Evolutionary conservation across 148 eudicot genomes (phyloP).

Genomic region (Talinum fruticosum): DNA sequence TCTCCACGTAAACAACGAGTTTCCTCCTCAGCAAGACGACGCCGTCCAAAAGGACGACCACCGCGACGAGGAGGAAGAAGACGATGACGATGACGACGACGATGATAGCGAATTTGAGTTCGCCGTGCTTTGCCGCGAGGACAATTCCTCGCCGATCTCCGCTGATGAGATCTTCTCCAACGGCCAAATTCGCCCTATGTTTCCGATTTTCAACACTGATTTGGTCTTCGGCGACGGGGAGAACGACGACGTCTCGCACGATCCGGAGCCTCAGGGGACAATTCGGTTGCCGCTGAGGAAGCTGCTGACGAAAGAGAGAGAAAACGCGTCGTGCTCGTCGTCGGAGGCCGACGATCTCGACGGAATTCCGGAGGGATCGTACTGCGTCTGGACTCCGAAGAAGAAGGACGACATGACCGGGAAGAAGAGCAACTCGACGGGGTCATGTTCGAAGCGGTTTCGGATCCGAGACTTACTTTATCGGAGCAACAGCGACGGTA

Average conservation of each 20-base stretch:
- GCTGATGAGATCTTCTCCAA: slow-evolving; percentile 47
- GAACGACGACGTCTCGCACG: not conserved
- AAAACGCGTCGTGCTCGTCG: slow-evolving; percentile 47
- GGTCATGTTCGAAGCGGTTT: slow-evolving; percentile 75
- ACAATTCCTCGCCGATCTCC: slow-evolving; percentile 38
- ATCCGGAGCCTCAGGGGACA: not conserved
- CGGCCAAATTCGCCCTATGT: slow-evolving; percentile 53
- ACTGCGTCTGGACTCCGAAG: slow-evolving; percentile 77
- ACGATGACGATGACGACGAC: slow-evolving; percentile 5
- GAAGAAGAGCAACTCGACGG: slow-evolving; percentile 57
- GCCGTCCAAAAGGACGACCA: not conserved
- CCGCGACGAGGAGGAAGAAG: not conserved
- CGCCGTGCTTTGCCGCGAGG: slow-evolving; percentile 25
- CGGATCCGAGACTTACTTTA: slow-evolving; percentile 49
- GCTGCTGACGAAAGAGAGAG: slow-evolving; percentile 51
- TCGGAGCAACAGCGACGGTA: slow-evolving; percentile 78
- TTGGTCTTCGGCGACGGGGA: slow-evolving; percentile 18
- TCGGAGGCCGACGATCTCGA: slow-evolving; percentile 72
- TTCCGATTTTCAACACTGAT: slow-evolving; percentile 52
- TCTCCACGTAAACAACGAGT: slow-evolving; percentile 13
- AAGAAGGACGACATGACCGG: slow-evolving; percentile 28
- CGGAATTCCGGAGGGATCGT: slow-evolving; percentile 55
- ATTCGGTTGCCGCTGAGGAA: slow-evolving; percentile 46
- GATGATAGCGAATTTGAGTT: slow-evolving; percentile 45
- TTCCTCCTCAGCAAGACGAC: slow-evolving; percentile 19